Percentiles rank a stretch among this genome's conserved stretches.
phyloP scores from a whole-genome alignment of 306 rosid genomes.

The Delonix regia region DNA sequence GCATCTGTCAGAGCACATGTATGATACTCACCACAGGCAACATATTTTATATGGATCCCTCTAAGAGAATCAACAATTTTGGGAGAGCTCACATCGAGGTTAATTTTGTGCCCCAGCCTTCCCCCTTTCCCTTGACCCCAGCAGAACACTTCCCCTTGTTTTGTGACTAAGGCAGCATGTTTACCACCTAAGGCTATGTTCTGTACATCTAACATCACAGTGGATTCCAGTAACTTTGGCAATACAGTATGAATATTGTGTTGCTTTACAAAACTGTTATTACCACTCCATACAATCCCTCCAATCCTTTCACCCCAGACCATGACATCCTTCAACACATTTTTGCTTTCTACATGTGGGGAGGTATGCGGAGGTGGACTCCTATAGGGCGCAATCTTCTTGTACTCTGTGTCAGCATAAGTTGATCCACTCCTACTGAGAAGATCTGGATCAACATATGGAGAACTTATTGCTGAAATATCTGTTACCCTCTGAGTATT shows the following conservation, averaged over 20 bases:
- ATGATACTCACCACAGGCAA: constrained; percentile 76
- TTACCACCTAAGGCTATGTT: constrained; percentile 76
- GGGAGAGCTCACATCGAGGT: constrained; percentile 63
- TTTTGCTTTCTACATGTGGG: constrained; percentile 48
- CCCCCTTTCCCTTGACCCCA: constrained; percentile 87
- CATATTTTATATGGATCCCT: constrained; percentile 56
- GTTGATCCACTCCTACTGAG: constrained; percentile 42
- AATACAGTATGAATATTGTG: constrained; percentile 51
- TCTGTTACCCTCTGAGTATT: constrained; percentile 45
- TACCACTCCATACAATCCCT: constrained; percentile 52
- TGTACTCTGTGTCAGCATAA: constrained; percentile 35
- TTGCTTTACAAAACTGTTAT: constrained; percentile 43
- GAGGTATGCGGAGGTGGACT: constrained; percentile 44
- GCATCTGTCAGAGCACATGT: constrained; percentile 73
- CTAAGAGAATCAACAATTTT: constrained; percentile 69
- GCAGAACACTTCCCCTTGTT: constrained; percentile 83
- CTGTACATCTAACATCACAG: constrained; percentile 66
- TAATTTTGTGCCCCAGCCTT: constrained; percentile 71
- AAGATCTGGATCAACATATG: constrained; percentile 49
- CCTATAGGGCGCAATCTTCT: constrained; percentile 43
- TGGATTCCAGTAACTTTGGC: constrained; percentile 76
- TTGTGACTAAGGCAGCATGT: constrained; percentile 80
- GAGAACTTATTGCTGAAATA: constrained; percentile 59
- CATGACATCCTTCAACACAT: constrained; percentile 75
- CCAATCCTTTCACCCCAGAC: constrained; percentile 81